Conservation (phyloP, 441 rosid species). For the Croton laevigatus region DNA sequence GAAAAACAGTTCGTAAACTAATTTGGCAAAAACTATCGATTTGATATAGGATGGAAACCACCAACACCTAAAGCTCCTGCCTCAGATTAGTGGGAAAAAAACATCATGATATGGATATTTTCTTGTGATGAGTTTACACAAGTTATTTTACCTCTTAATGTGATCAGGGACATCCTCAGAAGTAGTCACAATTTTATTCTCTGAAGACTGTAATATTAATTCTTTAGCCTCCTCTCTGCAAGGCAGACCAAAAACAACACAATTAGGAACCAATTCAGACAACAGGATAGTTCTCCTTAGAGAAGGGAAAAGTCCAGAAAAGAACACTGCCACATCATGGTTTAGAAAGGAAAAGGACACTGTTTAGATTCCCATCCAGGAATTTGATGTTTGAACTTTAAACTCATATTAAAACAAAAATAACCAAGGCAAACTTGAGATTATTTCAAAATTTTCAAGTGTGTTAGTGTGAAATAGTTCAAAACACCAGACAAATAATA, state of each 20-base stretch:
- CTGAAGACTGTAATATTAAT: constrained; percentile 31
- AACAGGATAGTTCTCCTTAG: neutral
- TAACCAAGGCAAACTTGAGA: neutral
- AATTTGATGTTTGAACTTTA: neutral
- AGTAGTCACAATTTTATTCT: constrained; percentile 22
- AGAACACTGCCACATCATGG: neutral
- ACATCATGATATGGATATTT: neutral
- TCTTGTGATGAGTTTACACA: neutral
- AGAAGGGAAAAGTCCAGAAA: neutral
- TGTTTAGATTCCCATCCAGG: neutral
- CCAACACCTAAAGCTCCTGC: neutral
- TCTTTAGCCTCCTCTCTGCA: constrained; percentile 76
- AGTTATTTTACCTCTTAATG: constrained; percentile 51
- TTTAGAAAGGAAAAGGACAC: neutral
- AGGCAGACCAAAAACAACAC: neutral
- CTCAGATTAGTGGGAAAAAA: neutral
- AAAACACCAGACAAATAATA: neutral
- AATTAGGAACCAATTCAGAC: neutral
- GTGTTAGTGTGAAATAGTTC: neutral
- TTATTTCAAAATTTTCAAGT: neutral
- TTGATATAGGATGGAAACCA: neutral
- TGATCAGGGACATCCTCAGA: constrained; percentile 42
- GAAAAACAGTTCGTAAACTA: neutral
- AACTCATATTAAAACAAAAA: neutral
- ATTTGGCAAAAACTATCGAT: neutral